Percentiles rank a stretch among this genome's conserved stretches.
Evolutionary conservation across 2,329 filamentous ascomycete species (phyloP).

Genomic region (Teratosphaeriaceae sp.): DNA sequence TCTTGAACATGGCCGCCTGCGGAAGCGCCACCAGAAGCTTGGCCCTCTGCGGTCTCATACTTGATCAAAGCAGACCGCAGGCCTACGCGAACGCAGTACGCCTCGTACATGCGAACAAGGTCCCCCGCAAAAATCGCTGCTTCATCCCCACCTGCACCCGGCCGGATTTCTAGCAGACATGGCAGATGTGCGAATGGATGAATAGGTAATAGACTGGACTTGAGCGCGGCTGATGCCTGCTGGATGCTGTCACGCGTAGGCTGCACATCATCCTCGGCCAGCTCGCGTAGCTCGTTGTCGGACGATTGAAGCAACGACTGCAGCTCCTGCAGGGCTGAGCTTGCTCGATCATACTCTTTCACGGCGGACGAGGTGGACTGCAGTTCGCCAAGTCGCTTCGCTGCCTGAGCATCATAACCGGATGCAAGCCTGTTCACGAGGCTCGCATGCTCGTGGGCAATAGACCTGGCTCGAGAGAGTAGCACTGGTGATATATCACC

Average conservation of each 20-base stretch:
- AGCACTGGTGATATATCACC: conserved; percentile 46
- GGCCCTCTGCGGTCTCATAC: conserved; percentile 66
- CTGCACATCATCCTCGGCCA: conserved; percentile 64
- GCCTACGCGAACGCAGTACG: conserved; percentile 64
- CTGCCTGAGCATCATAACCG: conserved; percentile 49
- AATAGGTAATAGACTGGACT: conserved; percentile 70
- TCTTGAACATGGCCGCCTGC: conserved; percentile 70
- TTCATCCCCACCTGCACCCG: conserved; percentile 86
- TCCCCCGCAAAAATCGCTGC: conserved; percentile 85
- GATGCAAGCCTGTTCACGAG: conserved; percentile 47
- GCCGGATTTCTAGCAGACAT: conserved; percentile 85
- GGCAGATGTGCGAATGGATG: conserved; percentile 88
- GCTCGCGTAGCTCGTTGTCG: conserved; percentile 52
- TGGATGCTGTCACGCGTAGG: conserved; percentile 57
- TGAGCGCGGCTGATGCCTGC: conserved; percentile 59
- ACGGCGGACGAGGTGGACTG: conserved; percentile 46
- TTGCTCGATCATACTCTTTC: conserved; percentile 52
- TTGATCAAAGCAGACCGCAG: conserved; percentile 66
- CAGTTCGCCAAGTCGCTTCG: conserved; percentile 53
- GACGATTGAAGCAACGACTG: conserved; percentile 58
- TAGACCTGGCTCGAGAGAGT: conserved; percentile 47
- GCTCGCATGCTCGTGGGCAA: conserved; percentile 50
- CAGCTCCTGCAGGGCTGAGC: conserved; percentile 60
- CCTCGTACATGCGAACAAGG: conserved; percentile 82
- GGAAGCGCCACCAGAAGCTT: conserved; percentile 39